A percentile compares a stretch with the other conserved stretches of the same genome.
phyloP scores from a whole-genome alignment of 2,329 filamentous ascomycete species.

The Metarhizium sp. region DNA sequence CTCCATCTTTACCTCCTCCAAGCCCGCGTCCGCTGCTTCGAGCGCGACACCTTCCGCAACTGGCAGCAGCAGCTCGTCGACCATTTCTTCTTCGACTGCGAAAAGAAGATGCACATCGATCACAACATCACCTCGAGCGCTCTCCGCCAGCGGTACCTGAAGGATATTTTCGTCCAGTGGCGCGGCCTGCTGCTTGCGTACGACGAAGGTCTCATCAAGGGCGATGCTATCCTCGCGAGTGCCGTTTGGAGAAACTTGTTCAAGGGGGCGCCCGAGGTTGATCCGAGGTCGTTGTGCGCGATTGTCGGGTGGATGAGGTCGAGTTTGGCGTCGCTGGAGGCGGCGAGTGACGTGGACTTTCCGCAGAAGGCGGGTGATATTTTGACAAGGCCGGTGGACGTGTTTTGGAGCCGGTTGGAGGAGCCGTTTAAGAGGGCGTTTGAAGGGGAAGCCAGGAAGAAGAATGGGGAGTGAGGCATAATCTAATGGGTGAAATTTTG shows the following conservation, averaged over 20 bases:
- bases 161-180: constrained; percentile 92
- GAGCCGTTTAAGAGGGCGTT: constrained; percentile 20
- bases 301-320: constrained; percentile 48
- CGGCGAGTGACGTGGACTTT: constrained; percentile 35
- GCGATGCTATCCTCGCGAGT: constrained; percentile 66
- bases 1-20: constrained; percentile 91
- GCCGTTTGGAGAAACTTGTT: constrained; percentile 93
- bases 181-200: constrained; percentile 76
- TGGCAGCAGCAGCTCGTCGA: constrained; percentile 91
- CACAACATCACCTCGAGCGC: constrained; percentile 58
- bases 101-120: constrained; percentile 71
- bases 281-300: constrained; percentile 40
- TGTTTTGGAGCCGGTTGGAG: constrained; percentile 36
- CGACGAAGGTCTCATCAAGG: constrained; percentile 69
- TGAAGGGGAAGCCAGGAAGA: background rate
- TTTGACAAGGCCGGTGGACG: constrained; percentile 24
- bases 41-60: constrained; percentile 54
- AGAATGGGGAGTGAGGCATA: background rate
- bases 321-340: constrained; percentile 37
- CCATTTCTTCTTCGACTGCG: constrained; percentile 87
- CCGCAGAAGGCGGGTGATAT: constrained; percentile 21
- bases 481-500: too few species aligned
- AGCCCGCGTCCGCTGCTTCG: constrained; percentile 72
- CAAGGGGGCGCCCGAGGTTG: constrained; percentile 53
- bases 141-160: constrained; percentile 58